phyloP scores from a whole-genome alignment of 1,139 yeast species.

The Yamadazyma epiphylla region DNA sequence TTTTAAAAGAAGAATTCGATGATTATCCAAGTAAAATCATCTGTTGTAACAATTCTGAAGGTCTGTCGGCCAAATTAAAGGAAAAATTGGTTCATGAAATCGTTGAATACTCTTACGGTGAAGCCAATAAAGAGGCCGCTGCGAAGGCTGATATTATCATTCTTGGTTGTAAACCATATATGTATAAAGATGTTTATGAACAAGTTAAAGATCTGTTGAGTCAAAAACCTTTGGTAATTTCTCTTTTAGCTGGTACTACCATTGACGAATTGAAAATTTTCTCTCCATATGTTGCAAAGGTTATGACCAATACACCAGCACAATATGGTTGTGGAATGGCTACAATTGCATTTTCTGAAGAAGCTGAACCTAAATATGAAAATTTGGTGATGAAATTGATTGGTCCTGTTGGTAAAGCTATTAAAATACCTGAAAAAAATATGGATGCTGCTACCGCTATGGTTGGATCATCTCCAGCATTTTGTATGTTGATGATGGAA shows the following conservation, averaged over 20 bases:
- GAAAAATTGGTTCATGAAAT: constrained; percentile 44
- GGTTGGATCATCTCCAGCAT: constrained; percentile 97
- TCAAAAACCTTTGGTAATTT: constrained; percentile 63
- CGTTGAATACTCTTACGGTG: constrained; percentile 51
- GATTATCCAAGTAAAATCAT: constrained; percentile 68
- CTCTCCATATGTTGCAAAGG: constrained; percentile 67
- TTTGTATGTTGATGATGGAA: constrained; percentile 84
- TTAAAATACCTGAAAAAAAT: constrained; percentile 79
- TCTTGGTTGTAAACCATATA: constrained; percentile 83
- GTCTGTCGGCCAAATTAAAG: constrained; percentile 43
- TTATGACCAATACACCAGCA: constrained; percentile 99
- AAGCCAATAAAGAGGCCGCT: constrained; percentile 54
- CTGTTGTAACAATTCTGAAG: constrained; percentile 67
- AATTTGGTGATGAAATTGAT: constrained; percentile 55
- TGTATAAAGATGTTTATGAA: constrained; percentile 59
- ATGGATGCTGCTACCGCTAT: constrained; percentile 96
- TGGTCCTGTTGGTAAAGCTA: constrained; percentile 64
- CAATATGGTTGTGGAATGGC: constrained; percentile 92
- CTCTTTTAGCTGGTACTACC: constrained; percentile 91
- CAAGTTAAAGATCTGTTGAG: constrained; percentile 40
- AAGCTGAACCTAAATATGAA: constrained; percentile 44
- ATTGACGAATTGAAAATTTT: constrained; percentile 59
- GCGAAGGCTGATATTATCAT: constrained; percentile 64
- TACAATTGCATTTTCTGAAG: constrained; percentile 65
- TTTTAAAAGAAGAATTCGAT: constrained; percentile 44